Evolutionary conservation across 2,329 filamentous ascomycete genomes (phyloP), one percentile per base, ranked within the genome.

Genomic region (Calycina marina): DNA sequence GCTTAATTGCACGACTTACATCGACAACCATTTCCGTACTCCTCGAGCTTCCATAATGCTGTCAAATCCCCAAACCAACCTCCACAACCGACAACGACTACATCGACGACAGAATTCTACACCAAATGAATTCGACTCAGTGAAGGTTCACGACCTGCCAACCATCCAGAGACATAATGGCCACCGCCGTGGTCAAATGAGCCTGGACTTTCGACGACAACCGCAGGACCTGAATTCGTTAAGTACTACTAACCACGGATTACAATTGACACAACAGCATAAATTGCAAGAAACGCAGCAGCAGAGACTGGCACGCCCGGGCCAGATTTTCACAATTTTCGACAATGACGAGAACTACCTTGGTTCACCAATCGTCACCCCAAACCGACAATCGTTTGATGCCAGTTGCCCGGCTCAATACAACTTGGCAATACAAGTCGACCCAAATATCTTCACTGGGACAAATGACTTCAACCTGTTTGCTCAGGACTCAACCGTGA

Each of bases 21-120:
- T 69, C 66, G 37, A 51, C 55, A 61, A 62, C 60, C 5, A 12
- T 43, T 57, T 72, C 75, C 75, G 74, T 72, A 78, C 73, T 80
- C 67, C 65, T 72, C 71, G 36, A 51, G 51, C 67, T 73, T 67
- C 66, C 63, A 70, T 65, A 61, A 86, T 86, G 81, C 76, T 85
- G 75, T 80, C 79, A 62, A 75, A 77, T 64, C 65, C 72, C 56
- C 65, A 70, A 53, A 72, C 67, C 61, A 74, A 66, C 65, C 72
- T 83, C 64, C 76, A 82, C 56, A 69, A 69, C 59, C 75, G 75
- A 58, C 72, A 76, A 57, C 72, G 72, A 61, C 69, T 73, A 60
- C 84, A 93, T 62, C 72, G 82, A 57, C 79, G 85, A 62, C 84
- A 93, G 65, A 77, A 82, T 52, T 93, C 85, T 51, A 88, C 81